phyloP scores from a whole-genome alignment of 352 stramenopile genomes.

The Thraustochytrium striatum region DNA sequence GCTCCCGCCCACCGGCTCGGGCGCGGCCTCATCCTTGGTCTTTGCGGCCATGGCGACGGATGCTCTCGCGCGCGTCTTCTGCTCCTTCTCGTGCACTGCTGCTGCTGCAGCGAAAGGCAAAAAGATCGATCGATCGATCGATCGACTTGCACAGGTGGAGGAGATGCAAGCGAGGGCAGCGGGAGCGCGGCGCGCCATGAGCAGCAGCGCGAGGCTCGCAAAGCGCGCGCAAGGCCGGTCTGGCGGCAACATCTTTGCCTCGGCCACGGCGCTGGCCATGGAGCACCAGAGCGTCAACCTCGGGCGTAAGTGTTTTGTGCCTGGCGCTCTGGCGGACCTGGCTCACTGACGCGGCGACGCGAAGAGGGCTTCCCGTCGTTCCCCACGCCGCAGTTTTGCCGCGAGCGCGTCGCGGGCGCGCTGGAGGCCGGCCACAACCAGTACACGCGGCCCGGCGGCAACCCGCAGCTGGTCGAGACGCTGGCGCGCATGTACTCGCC shows the following conservation, averaged over 20 bases:
- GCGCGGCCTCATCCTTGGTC: background rate
- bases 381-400: slow-evolving; percentile 78
- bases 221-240: background rate
- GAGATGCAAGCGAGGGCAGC: too few relatives aligned
- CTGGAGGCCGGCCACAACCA: slow-evolving; percentile 74
- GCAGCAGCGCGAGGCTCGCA: too few relatives aligned
- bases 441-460: slow-evolving; percentile 77
- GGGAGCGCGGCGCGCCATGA: too few relatives aligned
- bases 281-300: slow-evolving; percentile 50
- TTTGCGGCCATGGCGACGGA: too few relatives aligned
- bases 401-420: slow-evolving; percentile 58
- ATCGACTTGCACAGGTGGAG: too few relatives aligned
- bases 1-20: too few relatives aligned
- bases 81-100: too few relatives aligned
- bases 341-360: background rate
- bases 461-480: slow-evolving; percentile 69
- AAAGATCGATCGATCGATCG: too few relatives aligned
- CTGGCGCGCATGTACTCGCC: slow-evolving; percentile 72
- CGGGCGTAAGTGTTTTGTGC: slow-evolving; percentile 11
- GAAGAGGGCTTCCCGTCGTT: slow-evolving; percentile 94
- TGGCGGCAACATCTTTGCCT: slow-evolving; percentile 47
- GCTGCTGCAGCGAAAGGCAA: too few relatives aligned
- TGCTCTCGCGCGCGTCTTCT: too few relatives aligned
- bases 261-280: slow-evolving; percentile 42
- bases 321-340: background rate